Percentiles rank a stretch among this genome's conserved stretches.
These are phyloP conservation scores for Penicillium mononematosum DNA, from an alignment of 495 filamentous ascomycete species.

Conservation along the genomic window DNA sequence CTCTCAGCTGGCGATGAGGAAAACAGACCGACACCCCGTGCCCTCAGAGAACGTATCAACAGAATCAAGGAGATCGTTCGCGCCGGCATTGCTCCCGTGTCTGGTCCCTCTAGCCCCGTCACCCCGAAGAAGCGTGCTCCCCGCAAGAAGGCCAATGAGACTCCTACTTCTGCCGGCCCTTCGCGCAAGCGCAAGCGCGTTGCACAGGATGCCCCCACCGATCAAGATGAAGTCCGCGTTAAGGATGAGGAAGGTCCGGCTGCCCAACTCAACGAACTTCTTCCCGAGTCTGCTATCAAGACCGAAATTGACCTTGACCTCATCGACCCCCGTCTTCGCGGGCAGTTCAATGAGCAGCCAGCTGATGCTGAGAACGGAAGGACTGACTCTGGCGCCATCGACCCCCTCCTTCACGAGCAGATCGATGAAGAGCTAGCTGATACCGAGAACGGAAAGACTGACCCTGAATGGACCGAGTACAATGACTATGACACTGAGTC, in stretches of 20 bases:
- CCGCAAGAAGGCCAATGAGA: neutral
- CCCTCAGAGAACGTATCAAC: neutral
- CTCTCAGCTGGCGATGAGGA: neutral
- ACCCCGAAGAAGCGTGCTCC: neutral
- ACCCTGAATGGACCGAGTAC: neutral
- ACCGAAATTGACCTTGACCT: accelerated
- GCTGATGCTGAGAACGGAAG: neutral
- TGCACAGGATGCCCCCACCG: neutral
- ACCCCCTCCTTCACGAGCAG: neutral
- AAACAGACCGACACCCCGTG: neutral
- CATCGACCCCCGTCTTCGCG: neutral
- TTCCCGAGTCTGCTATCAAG: neutral
- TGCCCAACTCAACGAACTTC: neutral
- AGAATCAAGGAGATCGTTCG: neutral
- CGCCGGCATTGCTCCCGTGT: neutral
- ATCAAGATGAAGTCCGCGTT: neutral
- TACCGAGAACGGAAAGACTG: neutral
- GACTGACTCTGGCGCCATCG: neutral
- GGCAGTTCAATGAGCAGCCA: neutral
- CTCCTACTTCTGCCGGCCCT: neutral
- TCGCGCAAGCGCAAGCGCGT: neutral
- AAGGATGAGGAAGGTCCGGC: neutral
- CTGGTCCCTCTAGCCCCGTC: neutral
- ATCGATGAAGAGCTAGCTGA: neutral
- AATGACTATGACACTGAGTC: neutral